These are phyloP conservation scores for Solanum rostratum DNA, from an alignment of 257 asterid genomes.

Conservation along the genomic window DNA sequence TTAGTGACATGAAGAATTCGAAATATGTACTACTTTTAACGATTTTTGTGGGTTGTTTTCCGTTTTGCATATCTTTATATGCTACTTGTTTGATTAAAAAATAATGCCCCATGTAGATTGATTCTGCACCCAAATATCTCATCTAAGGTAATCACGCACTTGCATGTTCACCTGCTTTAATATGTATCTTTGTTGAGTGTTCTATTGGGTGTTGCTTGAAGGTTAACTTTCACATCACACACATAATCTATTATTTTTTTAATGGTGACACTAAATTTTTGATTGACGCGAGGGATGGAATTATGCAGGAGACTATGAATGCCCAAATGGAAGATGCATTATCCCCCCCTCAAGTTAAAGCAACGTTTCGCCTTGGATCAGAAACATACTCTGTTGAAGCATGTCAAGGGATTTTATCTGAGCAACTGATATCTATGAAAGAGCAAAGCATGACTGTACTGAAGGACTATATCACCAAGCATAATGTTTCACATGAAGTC, in stretches of 20 bases:
- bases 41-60: background rate
- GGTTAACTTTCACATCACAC: background rate
- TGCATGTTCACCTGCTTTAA: background rate
- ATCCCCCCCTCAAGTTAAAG: slow-evolving; percentile 38
- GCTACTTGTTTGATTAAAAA: background rate
- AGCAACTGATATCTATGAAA: slow-evolving; percentile 59
- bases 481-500: slow-evolving; percentile 68
- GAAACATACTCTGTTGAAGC: slow-evolving; percentile 47
- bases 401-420: slow-evolving; percentile 55
- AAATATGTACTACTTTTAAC: background rate
- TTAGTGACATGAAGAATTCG: background rate
- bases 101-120: background rate
- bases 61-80: background rate
- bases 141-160: background rate
- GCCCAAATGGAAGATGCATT: slow-evolving; percentile 13
- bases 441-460: slow-evolving; percentile 78
- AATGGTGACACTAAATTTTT: background rate
- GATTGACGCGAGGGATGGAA: background rate
- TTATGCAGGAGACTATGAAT: slow-evolving; percentile 25
- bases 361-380: slow-evolving; percentile 66
- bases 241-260: background rate
- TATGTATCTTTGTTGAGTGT: background rate
- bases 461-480: slow-evolving; percentile 74
- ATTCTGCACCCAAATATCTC: background rate
- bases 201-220: background rate